Base-by-base conservation (phyloP, 768 basidiomycete genomes). In the Fibroporia radiculosa region DNA sequence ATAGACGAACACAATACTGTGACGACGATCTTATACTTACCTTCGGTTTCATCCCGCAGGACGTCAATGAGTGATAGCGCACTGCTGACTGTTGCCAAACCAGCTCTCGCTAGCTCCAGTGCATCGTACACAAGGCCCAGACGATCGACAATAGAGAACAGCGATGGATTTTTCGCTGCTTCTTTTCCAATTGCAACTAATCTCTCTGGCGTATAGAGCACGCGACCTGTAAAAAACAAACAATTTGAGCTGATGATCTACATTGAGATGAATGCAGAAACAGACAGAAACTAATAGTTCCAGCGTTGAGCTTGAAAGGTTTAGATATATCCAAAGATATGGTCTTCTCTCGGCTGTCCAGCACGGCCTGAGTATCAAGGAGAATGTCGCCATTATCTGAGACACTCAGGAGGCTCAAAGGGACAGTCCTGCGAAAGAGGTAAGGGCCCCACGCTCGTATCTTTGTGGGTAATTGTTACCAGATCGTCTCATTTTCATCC, bases 241-340 rank as follows among this genome's bases (percentile, higher is more conserved):
- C 12, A 18, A 4, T n/a, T 10, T 19, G n/a, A 11, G 23, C 7
- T n/a, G 14, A 32, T 11, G 20, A 31, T 2, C 16, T 19, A 18
- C 16, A 12, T 11, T 38, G 23, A 38, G 1, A 3, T 20, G 3
- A 29, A 24, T 18, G 44, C 8, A 16, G 16, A 5, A 7, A 71
- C 90, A 50, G 53, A 90, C 90, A 98, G 54, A 95, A 87, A 48
- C 93, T 92, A 40, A 77, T 76, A 1, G 91, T 93, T 32, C 83
- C 83, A 2, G 84, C 84, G 59, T 98, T 98, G 49, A 98, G 67
- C 66, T 98, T 98, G 74, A 83, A 98, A 4, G 79, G 69, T 57
- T 75, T 78, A 61, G 65, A 77, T 11, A 80, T 86, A 61, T 90
- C 82, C n/a, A 97, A 54, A 16, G 75, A 61, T 53, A 93, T 74